Evolutionary conservation across 768 basidiomycete species (phyloP).

Genomic region (Phylloporus sp.): DNA sequence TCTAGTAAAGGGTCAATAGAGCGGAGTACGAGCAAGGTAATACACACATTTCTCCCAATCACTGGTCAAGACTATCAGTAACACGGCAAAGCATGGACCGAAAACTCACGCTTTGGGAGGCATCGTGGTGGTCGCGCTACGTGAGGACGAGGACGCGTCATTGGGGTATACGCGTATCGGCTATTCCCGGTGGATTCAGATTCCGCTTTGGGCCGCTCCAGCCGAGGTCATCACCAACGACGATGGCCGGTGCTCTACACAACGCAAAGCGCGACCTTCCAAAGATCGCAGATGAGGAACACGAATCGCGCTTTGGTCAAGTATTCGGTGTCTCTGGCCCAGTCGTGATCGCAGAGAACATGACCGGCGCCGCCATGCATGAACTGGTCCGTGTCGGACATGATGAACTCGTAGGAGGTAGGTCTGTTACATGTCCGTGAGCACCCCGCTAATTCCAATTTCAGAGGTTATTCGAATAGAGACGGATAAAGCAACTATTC

Average conservation of each 20-base stretch:
- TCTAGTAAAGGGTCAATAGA: slow-evolving; percentile 39
- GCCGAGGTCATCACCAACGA: slow-evolving; percentile 11
- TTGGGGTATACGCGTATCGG: slow-evolving; percentile 26
- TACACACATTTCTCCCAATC: slow-evolving; percentile 97
- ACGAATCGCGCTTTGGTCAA: slow-evolving; percentile 79
- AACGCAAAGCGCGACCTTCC: slow-evolving; percentile 85
- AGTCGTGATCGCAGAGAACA: slow-evolving; percentile 94
- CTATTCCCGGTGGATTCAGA: slow-evolving; percentile 19
- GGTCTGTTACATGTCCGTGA: slow-evolving; percentile 15
- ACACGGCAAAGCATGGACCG: background rate
- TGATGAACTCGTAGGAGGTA: slow-evolving; percentile 96
- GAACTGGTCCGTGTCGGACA: slow-evolving; percentile 98
- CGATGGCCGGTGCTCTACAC: slow-evolving; percentile 89
- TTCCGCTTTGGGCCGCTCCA: slow-evolving; percentile 26
- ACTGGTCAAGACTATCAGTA: slow-evolving; percentile 42
- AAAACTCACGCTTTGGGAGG: slow-evolving; percentile 87
- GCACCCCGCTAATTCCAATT: slow-evolving; percentile 10
- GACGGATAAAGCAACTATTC: slow-evolving; percentile 95
- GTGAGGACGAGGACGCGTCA: slow-evolving; percentile 34
- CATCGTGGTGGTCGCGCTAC: slow-evolving; percentile 47
- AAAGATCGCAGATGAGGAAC: slow-evolving; percentile 88
- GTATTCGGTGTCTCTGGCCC: slow-evolving; percentile 97
- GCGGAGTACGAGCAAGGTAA: background rate
- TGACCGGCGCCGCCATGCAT: slow-evolving; percentile 95
- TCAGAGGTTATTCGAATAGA: slow-evolving; percentile 99